Conservation (phyloP, 2,329 filamentous ascomycete species). For the Thelonectria blattea region DNA sequence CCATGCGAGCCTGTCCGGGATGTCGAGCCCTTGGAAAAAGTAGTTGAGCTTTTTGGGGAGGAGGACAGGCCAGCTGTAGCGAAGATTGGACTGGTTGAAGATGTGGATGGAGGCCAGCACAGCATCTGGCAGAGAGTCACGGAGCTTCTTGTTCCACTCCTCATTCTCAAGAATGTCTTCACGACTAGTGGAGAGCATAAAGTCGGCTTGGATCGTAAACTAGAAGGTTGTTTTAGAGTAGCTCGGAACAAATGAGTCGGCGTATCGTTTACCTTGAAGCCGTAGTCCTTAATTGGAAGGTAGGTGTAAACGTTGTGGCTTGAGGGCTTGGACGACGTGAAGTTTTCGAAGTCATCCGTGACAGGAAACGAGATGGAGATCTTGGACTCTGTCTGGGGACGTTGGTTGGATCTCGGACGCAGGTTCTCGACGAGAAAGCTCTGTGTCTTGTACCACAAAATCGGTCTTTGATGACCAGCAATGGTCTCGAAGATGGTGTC, state of each 20-base stretch:
- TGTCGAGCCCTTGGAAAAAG: not conserved
- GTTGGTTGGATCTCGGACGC: too few relatives aligned
- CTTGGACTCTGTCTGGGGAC: too few relatives aligned
- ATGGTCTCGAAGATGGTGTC: too few relatives aligned
- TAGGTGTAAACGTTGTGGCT: slow-evolving; percentile 17
- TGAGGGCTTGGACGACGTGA: not conserved
- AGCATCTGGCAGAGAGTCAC: not conserved
- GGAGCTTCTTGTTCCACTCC: not conserved
- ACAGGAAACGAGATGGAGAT: too few relatives aligned
- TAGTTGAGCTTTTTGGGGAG: not conserved
- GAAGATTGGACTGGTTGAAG: not conserved
- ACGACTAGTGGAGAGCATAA: slow-evolving; percentile 33
- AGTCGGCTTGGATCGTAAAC: slow-evolving; percentile 39
- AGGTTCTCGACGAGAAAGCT: too few relatives aligned
- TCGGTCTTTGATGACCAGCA: too few relatives aligned
- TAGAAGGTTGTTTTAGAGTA: not conserved
- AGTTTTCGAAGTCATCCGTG: too few relatives aligned
- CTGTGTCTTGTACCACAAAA: too few relatives aligned
- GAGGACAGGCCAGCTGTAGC: not conserved
- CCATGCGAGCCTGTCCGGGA: too few relatives aligned
- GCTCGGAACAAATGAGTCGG: not conserved
- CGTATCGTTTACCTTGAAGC: slow-evolving; percentile 29
- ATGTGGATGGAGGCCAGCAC: not conserved
- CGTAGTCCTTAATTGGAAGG: slow-evolving; percentile 17
- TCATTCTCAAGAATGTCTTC: slow-evolving; percentile 24